Percentiles rank a stretch among this genome's conserved stretches.
These are phyloP conservation scores for Arbutus unedo DNA, from an alignment of 148 eudicot genomes.

Conservation along the genomic window DNA sequence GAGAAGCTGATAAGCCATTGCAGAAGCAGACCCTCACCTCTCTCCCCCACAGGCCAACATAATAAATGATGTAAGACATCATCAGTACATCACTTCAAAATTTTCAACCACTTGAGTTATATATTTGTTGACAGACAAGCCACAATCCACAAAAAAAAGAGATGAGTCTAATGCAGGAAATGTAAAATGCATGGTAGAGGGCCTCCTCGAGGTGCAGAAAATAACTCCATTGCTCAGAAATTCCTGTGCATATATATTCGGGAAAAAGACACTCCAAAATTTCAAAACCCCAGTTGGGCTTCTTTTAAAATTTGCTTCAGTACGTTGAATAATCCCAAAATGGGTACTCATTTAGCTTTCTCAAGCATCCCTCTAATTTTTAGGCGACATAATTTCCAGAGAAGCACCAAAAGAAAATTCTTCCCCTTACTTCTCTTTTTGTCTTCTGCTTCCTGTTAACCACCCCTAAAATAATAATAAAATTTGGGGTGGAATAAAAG, in stretches of 20 bases:
- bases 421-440: neutral
- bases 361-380: constrained; percentile 12
- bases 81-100: constrained; percentile 6
- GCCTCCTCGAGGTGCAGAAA: constrained; percentile 11
- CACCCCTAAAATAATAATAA: constrained; percentile 25
- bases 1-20: neutral
- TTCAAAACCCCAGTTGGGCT: constrained; percentile 37
- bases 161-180: too few species aligned
- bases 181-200: neutral
- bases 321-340: constrained; percentile 9
- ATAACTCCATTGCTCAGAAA: neutral
- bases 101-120: neutral
- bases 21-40: neutral
- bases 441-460: constrained; percentile 8
- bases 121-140: neutral
- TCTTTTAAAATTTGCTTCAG: constrained; percentile 15
- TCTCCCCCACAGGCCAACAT: neutral
- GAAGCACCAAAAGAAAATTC: constrained; percentile 15
- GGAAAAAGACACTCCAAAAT: constrained; percentile 35
- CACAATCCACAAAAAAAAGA: neutral
- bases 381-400: constrained; percentile 6
- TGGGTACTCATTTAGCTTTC: constrained; percentile 4
- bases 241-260: constrained; percentile 10
- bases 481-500: constrained; percentile 18
- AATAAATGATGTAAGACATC: neutral